Conservation (phyloP, 2,329 filamentous ascomycete species). For the Knoxdaviesia proteae region DNA sequence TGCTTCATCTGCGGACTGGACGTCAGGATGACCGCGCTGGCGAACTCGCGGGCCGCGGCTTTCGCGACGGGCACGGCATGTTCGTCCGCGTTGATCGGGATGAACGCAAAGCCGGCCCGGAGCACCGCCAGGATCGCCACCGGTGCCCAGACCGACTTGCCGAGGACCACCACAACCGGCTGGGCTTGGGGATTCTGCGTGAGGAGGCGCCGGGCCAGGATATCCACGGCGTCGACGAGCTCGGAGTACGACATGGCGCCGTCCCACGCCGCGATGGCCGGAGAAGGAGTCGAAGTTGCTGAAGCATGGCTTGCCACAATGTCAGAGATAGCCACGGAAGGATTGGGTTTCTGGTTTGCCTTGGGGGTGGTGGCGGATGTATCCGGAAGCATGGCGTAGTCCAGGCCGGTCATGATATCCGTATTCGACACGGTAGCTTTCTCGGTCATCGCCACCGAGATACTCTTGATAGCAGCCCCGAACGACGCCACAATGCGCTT, state of each 20-base stretch:
- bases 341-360: too few species aligned
- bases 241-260: slow-evolving; percentile 21
- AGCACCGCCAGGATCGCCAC: slow-evolving; percentile 48
- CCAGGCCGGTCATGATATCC: too few species aligned
- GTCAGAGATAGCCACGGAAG: too few species aligned
- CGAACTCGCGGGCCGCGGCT: slow-evolving; percentile 21
- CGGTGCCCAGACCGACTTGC: slow-evolving; percentile 49
- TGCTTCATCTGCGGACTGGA: slow-evolving; percentile 18
- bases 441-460: too few species aligned
- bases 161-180: slow-evolving; percentile 40
- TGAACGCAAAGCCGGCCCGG: slow-evolving; percentile 33
- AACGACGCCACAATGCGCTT: too few species aligned
- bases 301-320: too few species aligned
- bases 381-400: too few species aligned
- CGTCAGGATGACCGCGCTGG: slow-evolving; percentile 21
- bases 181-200: slow-evolving; percentile 21
- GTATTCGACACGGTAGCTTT: too few species aligned
- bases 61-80: slow-evolving; percentile 20
- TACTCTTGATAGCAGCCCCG: too few species aligned
- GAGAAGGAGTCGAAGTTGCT: not conserved
- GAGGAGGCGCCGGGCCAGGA: slow-evolving; percentile 16
- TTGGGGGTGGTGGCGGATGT: too few species aligned
- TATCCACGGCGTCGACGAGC: slow-evolving; percentile 9
- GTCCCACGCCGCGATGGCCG: slow-evolving; percentile 23
- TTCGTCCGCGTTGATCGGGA: slow-evolving; percentile 20